Evolutionary conservation across 2,329 filamentous ascomycete species (phyloP).

Genomic region (Zarea fungicola): DNA sequence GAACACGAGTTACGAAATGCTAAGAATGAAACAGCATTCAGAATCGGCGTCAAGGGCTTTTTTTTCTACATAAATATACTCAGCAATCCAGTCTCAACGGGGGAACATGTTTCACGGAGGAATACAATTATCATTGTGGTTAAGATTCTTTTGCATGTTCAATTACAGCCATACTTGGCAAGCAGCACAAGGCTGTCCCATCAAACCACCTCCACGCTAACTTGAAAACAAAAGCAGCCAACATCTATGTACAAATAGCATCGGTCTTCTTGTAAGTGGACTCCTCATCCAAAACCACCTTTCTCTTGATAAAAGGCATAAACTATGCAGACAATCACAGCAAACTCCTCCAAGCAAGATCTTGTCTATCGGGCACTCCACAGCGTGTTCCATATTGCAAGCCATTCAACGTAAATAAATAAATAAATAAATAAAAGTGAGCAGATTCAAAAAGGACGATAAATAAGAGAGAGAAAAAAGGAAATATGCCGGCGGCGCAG

Average conservation of each 20-base stretch:
- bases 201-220: conserved; percentile 1
- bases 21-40: background rate
- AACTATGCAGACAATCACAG: conserved; percentile 8
- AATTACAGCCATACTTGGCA: conserved; percentile 8
- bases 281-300: conserved; percentile 4
- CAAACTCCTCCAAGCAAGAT: conserved; percentile 3
- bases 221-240: background rate
- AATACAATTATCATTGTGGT: background rate
- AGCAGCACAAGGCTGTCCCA: background rate
- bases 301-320: background rate
- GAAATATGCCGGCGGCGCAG: background rate
- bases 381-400: background rate
- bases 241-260: conserved; percentile 7
- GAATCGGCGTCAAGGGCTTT: background rate
- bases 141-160: conserved; percentile 3
- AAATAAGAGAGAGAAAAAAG: conserved; percentile 22
- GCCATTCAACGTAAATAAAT: conserved; percentile 13
- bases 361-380: conserved; percentile 2
- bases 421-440: conserved; percentile 18
- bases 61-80: background rate
- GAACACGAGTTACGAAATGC: too few relatives aligned
- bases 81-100: too few relatives aligned
- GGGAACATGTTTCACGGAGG: background rate
- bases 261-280: conserved; percentile 9
- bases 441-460: too few relatives aligned